Evolutionary conservation across 2,329 filamentous ascomycete species (phyloP), one percentile per base, ranked within the genome.

Genomic region (Fusarium brevicatenulatum): DNA sequence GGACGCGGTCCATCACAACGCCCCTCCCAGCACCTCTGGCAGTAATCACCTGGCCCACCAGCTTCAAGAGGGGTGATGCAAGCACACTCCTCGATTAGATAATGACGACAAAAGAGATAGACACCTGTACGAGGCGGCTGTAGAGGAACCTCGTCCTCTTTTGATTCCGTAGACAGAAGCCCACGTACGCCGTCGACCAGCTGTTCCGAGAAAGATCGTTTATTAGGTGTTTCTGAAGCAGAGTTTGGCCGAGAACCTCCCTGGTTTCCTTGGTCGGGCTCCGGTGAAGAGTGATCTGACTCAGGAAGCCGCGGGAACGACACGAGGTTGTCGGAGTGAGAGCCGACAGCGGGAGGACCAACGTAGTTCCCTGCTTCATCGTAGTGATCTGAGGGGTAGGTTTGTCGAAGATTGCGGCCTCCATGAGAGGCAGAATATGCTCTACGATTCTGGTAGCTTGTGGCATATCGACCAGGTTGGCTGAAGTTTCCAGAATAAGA

Each of bases 21-120:
- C n/a, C 73, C 75, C n/a, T 65, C 63, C 75, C 75, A 77, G 43
- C 75, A 77, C 19, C 42, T 61, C 44, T 72, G 66, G 25, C 75
- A 77, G n/a, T 77, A 76, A 40, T 77, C 73, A 13, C 75, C 75
- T 13, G 49, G 37, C 23, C 56, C 67, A 7, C 47, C 32, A 6
- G 60, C 60, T 16, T 61, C 58, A 9, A 77, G 55, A 9, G 61
- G 52, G 9, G 62, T 69, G 32, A 58, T 54, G 23, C 75, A 77
- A 13, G 63, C 63, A 46, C 75, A 77, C 18, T 62, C 59, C 15
- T 64, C 66, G 18, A 66, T 57, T 18, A 75, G 68, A 23, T 60
- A 60, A 50, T 76, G 73, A 34, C 71, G 73, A 32, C 75, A 77
- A 34, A 71, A 76, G 9, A 75, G 15, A 61, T 76, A 72, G 18